Evolutionary conservation across 441 rosid species (phyloP), one percentile per base, ranked within the genome.

Genomic region (Brassica balearica): DNA sequence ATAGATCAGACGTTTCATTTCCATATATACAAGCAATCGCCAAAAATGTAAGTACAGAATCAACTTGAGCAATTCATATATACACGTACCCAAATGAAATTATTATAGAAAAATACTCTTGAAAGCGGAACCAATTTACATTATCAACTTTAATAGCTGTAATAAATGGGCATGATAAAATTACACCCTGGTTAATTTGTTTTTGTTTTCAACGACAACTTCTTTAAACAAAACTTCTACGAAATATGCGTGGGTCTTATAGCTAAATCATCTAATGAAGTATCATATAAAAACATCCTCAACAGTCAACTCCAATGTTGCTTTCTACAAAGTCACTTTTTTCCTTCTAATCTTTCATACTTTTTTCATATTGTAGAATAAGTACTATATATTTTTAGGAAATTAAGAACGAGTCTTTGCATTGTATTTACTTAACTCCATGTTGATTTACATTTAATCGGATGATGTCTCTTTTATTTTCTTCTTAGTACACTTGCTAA

Each of bases 391-490:
- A 23, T 2, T 19, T 3, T 12, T 34, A 60, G 43, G 69, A 62
- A 22, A 41, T 25, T 25, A 56, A 66, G 81, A 78, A 72, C 65
- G 65, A 48, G 73, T 78, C 81, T 73, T 32, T 23, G 69, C 17
- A 51, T 9, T 12, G 20, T 60, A 71, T 12, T 72, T 43, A 60
- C 48, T n/a, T 65, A 71, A 66, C 29, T 65, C 73, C 77, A 59
- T 72, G 73, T 78, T 78, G 77, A 78, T 65, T 66, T 66, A 78
- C 38, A 66, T 70, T 4, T 20, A 58, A 20, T 20, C 27, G 6
- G 63, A 71, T 64, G 69, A 78, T 72, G 56, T 11, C 73, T 59
- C 68, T 20, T 69, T 76, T 61, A 43, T 71, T 58, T 56, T 71
- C 76, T 65, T 65, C 72, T 56, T 17, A 32, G 19, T 19, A 65